These are phyloP conservation scores for Trametes punicea DNA, from an alignment of 768 basidiomycete genomes.

Conservation along the genomic window DNA sequence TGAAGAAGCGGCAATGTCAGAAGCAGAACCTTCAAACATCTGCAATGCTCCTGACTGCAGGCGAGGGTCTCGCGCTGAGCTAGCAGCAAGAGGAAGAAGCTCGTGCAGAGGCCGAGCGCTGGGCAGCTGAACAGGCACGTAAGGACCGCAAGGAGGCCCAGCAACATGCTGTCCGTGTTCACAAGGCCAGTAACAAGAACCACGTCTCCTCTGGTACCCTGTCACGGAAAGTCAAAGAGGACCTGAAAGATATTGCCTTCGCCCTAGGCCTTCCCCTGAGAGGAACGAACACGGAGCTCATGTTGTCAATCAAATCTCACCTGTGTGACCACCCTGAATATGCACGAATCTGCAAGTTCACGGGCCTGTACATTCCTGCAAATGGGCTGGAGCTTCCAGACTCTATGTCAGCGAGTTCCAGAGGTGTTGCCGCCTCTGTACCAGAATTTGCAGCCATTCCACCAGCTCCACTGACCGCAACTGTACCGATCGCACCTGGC, in stretches of 20 bases:
- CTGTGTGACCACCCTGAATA: neutral
- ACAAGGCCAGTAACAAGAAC: neutral
- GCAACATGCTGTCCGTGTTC: neutral
- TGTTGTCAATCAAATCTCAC: neutral
- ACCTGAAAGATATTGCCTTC: neutral
- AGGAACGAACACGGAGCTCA: neutral
- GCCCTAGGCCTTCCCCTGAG: neutral
- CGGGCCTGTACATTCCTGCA: neutral
- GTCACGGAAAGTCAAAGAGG: neutral
- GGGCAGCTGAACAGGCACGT: neutral
- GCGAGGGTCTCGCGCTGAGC: neutral
- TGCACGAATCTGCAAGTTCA: neutral
- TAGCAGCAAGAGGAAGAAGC: neutral
- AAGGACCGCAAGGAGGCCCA: neutral
- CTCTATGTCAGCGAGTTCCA: too few species aligned
- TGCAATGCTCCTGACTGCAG: neutral
- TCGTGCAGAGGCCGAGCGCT: neutral
- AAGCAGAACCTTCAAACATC: neutral
- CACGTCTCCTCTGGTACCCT: neutral
- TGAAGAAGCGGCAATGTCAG: neutral
- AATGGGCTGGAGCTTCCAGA: too few species aligned
- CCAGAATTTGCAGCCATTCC: too few species aligned
- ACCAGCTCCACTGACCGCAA: too few species aligned
- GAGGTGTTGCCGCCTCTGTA: too few species aligned
- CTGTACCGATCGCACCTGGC: too few species aligned